Evolutionary conservation across 495 filamentous ascomycete genomes (phyloP).

Genomic region (Evernia prunastri): DNA sequence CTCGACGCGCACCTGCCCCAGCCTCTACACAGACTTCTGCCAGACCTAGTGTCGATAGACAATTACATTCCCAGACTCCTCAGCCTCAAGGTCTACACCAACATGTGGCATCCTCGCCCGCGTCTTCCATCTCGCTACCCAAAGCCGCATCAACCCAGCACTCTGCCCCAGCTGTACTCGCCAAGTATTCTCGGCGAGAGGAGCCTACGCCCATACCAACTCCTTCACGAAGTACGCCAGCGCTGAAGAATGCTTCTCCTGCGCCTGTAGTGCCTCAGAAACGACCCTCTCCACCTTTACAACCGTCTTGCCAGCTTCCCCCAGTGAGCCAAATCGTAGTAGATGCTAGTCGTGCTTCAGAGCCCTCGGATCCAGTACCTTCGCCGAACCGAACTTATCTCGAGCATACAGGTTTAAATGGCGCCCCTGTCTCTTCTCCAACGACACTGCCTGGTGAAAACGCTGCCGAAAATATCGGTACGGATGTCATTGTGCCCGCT

Average conservation of each 20-base stretch:
- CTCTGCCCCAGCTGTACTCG: slow-evolving; percentile 7
- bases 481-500: slow-evolving; percentile 11
- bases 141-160: slow-evolving; percentile 22
- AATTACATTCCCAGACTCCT: slow-evolving; percentile 32
- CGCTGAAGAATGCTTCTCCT: slow-evolving; percentile 20
- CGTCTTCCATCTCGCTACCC: slow-evolving; percentile 25
- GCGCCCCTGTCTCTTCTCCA: neutral
- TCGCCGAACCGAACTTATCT: neutral
- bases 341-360: neutral
- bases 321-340: slow-evolving; percentile 19
- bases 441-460: no score
- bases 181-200: slow-evolving; percentile 3
- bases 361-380: neutral
- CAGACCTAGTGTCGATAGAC: slow-evolving; percentile 37
- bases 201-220: slow-evolving; percentile 8
- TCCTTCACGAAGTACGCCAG: slow-evolving; percentile 4
- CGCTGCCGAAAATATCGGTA: neutral
- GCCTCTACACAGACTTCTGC: slow-evolving; percentile 32
- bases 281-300: slow-evolving; percentile 5
- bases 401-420: neutral
- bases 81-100: slow-evolving; percentile 32
- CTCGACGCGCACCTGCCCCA: slow-evolving; percentile 39
- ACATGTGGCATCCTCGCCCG: slow-evolving; percentile 25
- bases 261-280: slow-evolving; percentile 16
- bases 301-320: slow-evolving; percentile 6